phyloP scores from a whole-genome alignment of 2,329 filamentous ascomycete genomes.

The Juglanconis juglandina region DNA sequence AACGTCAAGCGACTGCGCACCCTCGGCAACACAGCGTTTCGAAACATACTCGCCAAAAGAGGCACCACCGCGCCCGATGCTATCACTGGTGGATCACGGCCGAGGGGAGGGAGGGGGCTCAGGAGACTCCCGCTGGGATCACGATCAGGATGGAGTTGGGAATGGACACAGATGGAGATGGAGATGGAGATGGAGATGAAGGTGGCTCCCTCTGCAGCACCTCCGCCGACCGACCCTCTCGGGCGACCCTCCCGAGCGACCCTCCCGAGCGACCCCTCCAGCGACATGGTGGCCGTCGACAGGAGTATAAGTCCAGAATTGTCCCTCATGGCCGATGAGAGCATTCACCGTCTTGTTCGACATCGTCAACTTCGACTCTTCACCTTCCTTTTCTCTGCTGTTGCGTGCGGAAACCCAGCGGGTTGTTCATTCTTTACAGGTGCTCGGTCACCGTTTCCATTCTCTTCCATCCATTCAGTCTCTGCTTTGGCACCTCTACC shows the following conservation, averaged over 20 bases:
- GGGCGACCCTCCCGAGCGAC: no score
- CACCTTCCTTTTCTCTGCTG: neutral
- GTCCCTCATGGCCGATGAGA: neutral
- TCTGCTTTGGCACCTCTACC: neutral
- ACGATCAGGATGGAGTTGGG: neutral
- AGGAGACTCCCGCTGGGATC: neutral
- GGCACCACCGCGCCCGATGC: neutral
- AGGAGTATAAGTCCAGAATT: neutral
- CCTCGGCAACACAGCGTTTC: constrained; percentile 5
- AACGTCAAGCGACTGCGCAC: constrained; percentile 6
- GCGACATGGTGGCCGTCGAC: no score
- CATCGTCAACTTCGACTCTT: constrained; percentile 12
- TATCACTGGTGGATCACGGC: neutral
- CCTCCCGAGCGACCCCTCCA: no score
- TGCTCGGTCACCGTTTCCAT: constrained; percentile 17
- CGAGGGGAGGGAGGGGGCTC: neutral
- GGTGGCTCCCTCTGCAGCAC: no score
- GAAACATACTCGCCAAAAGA: constrained; percentile 13
- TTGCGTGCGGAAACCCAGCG: constrained; percentile 2
- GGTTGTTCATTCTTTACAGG: constrained; percentile 18
- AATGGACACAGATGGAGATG: neutral
- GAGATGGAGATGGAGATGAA: neutral
- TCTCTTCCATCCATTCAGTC: constrained; percentile 8
- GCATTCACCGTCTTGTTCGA: neutral
- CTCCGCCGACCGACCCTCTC: no score